A percentile compares a stretch with the other conserved stretches of the same genome.
phyloP scores from a whole-genome alignment of 805 yeast genomes.

The Zygosaccharomyces gambellarensis region DNA sequence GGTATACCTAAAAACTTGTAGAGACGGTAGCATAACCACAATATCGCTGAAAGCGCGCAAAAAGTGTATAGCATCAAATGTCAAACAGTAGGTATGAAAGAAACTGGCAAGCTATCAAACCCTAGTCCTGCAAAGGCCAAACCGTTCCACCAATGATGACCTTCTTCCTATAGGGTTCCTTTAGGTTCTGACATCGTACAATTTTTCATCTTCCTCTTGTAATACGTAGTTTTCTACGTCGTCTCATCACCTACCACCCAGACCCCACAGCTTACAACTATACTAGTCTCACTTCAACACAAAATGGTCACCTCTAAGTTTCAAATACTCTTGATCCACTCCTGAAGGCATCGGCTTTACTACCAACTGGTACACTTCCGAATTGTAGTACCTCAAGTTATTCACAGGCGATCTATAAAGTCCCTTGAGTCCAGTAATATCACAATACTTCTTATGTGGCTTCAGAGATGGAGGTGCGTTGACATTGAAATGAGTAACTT shows the following conservation, averaged over 20 bases:
- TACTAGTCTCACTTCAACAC: slow-evolving; percentile 53
- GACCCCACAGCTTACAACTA: neutral
- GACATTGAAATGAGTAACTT: slow-evolving; percentile 64
- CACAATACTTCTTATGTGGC: slow-evolving; percentile 85
- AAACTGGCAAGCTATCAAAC: too few species aligned
- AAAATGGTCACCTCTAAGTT: slow-evolving; percentile 82
- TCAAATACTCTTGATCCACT: slow-evolving; percentile 86
- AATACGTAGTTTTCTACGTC: slow-evolving; percentile 5
- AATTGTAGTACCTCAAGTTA: slow-evolving; percentile 72
- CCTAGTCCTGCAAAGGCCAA: neutral
- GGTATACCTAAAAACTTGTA: slow-evolving; percentile 31
- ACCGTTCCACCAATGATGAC: neutral
- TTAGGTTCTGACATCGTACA: neutral
- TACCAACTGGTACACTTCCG: slow-evolving; percentile 74
- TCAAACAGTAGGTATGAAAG: too few species aligned
- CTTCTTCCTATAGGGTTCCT: neutral
- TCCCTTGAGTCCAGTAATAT: slow-evolving; percentile 83
- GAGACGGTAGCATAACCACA: slow-evolving; percentile 30
- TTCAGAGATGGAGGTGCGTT: slow-evolving; percentile 83
- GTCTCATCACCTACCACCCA: slow-evolving; percentile 3
- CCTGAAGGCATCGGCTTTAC: slow-evolving; percentile 78
- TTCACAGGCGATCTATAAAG: slow-evolving; percentile 69
- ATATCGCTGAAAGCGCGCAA: slow-evolving; percentile 14
- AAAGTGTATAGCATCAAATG: slow-evolving; percentile 4
- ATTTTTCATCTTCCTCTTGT: neutral